Base-by-base conservation (phyloP, 2,329 filamentous ascomycete genomes). In the Cadophora gregata region DNA sequence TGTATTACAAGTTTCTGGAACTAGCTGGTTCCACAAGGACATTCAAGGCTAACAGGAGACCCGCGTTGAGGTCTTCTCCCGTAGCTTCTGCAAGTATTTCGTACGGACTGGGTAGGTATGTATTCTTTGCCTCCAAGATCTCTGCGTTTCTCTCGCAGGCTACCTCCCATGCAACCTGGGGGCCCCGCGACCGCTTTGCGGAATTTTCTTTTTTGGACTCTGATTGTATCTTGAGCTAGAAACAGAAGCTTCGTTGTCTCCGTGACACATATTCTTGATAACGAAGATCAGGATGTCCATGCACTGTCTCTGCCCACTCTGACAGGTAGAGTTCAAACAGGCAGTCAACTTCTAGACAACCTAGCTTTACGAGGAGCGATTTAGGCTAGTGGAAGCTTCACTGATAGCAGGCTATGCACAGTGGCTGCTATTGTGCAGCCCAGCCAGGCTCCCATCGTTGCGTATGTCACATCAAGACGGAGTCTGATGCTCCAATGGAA, bases 391-490 rank as follows among this genome's bases (percentile, higher is more conserved):
- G 6, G 48, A 62, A 4, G 73, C 79, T 74, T 83, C 77, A 75
- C 71, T 3, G 73, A 70, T 10, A 78, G 76, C 1, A 81, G 69
- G 68, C 87, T 86, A 86, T 0, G 85, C 85, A 55, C 81, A 81
- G 70, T 85, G 81, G 85, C 84, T 9, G 85, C 86, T 60, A 87
- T 83, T 3, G 84, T 82, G 69, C 87, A 87, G 0, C 84, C 85
- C 29, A 87, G 74, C 0, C 85, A 85, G 0, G 87, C 82, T 1
- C 85, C 86, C 86, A 88, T 87, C 1, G 85, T 87, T 4, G 84
- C 85, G 67, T 86, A 83, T 0, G 85, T 87, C 0, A 85, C 85
- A 74, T 88, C 85, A 25, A 88, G 81, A 25, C 83, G 81, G 19
- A 85, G 80, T 21, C 85, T 81, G 2, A 69, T 85, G 80, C 33